These are phyloP conservation scores for Sphaerobolus stellatus DNA, from an alignment of 1,284 basidiomycete species.

Conservation along the genomic window DNA sequence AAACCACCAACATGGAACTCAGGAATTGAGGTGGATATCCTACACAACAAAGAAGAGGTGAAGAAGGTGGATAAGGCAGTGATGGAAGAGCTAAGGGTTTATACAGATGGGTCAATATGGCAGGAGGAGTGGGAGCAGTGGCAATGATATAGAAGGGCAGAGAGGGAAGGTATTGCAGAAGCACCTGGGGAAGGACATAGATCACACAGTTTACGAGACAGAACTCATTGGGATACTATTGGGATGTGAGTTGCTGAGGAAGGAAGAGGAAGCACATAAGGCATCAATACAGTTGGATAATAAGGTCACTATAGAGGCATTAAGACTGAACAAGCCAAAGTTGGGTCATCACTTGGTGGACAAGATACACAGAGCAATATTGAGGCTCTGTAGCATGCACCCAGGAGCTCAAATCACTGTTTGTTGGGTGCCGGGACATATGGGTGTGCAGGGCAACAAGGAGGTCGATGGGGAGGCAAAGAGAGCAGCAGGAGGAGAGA, in stretches of 20 bases:
- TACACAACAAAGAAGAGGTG: conserved; percentile 5
- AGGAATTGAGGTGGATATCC: neutral
- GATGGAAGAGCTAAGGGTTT: conserved; percentile 21
- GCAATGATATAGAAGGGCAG: too few species aligned
- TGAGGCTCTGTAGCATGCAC: neutral
- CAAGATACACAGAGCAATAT: too few species aligned
- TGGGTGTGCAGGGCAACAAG: conserved; percentile 20
- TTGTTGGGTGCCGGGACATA: conserved; percentile 20
- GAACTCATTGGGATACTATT: conserved; percentile 24
- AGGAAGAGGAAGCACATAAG: too few species aligned
- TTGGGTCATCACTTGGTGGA: neutral
- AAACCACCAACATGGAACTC: neutral
- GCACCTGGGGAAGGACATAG: conserved; percentile 18
- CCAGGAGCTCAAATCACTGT: conserved; percentile 3
- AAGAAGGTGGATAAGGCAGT: conserved; percentile 14
- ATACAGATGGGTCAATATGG: conserved; percentile 30
- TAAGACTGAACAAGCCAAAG: neutral
- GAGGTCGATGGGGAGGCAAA: conserved; percentile 19
- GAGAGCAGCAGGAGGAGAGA: conserved; percentile 20
- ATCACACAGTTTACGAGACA: conserved; percentile 29
- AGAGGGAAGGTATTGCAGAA: too few species aligned
- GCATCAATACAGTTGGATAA: neutral
- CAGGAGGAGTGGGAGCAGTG: conserved; percentile 27
- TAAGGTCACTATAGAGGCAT: neutral
- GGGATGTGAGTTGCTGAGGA: too few species aligned